Evolutionary conservation across 2,329 filamentous ascomycete species (phyloP).

Genomic region (Endothia cerciana): DNA sequence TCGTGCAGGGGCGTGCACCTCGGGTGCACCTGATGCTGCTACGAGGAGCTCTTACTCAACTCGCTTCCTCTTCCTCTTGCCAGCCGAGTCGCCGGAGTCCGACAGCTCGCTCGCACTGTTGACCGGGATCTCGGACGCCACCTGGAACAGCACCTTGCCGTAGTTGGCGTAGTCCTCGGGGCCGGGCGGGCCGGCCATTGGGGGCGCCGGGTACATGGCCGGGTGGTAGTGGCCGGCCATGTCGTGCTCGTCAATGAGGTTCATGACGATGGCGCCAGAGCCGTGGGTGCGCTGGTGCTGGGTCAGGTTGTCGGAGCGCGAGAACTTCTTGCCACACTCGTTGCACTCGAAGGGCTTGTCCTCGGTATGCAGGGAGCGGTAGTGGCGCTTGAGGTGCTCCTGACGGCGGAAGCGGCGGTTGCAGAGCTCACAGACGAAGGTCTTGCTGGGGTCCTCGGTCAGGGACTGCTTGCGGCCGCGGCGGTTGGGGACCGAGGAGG

Average conservation of each 20-base stretch:
- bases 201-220: slow-evolving; percentile 45
- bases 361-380: slow-evolving; percentile 95
- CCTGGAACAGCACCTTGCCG: slow-evolving; percentile 81
- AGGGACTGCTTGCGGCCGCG: slow-evolving; percentile 98
- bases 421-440: slow-evolving; percentile 95
- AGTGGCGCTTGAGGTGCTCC: slow-evolving; percentile 98
- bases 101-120: slow-evolving; percentile 63
- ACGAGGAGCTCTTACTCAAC: slow-evolving; percentile 53
- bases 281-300: slow-evolving; percentile 96
- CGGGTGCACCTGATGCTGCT: not conserved
- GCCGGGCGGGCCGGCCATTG: slow-evolving; percentile 47
- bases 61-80: slow-evolving; percentile 81
- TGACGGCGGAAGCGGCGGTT: slow-evolving; percentile 96
- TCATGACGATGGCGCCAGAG: slow-evolving; percentile 87
- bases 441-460: slow-evolving; percentile 97
- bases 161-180: slow-evolving; percentile 69
- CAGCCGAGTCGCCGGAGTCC: slow-evolving; percentile 54
- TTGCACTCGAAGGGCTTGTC: slow-evolving; percentile 98
- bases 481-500: slow-evolving; percentile 71
- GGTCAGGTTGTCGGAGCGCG: slow-evolving; percentile 92
- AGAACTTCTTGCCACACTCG: slow-evolving; percentile 99
- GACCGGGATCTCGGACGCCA: slow-evolving; percentile 73
- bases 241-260: slow-evolving; percentile 76
- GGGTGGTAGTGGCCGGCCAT: slow-evolving; percentile 39
- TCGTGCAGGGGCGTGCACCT: slow-evolving; percentile 31